Conservation (phyloP, 306 rosid genomes). For the Cercis canadensis region DNA sequence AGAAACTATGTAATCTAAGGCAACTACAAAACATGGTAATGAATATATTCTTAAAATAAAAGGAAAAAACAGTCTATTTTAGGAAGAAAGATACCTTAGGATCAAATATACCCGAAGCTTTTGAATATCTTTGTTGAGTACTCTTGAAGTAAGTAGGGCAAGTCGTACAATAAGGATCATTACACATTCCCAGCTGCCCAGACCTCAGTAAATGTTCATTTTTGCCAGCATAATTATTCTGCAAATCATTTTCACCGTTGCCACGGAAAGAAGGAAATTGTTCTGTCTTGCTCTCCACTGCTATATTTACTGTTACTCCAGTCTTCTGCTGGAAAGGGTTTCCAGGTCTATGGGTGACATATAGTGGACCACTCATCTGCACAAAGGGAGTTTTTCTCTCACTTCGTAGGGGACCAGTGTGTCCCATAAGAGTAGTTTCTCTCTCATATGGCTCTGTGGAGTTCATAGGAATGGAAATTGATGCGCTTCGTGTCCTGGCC, state of each 20-base stretch:
- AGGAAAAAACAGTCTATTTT: slow-evolving; percentile 29
- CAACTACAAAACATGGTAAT: slow-evolving; percentile 24
- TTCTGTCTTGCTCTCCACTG: slow-evolving; percentile 42
- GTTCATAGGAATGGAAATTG: slow-evolving; percentile 60
- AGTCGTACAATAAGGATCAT: slow-evolving; percentile 89
- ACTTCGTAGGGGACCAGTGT: slow-evolving; percentile 76
- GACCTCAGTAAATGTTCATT: slow-evolving; percentile 83
- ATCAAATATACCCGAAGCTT: slow-evolving; percentile 55
- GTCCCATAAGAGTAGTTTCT: slow-evolving; percentile 62
- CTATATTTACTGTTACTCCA: slow-evolving; percentile 39
- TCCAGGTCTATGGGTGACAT: slow-evolving; percentile 45
- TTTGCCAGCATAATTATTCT: slow-evolving; percentile 39
- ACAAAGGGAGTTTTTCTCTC: slow-evolving; percentile 56
- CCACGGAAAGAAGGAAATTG: slow-evolving; percentile 42
- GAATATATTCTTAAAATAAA: neutral
- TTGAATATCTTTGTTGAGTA: slow-evolving; percentile 48
- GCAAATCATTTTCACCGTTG: slow-evolving; percentile 49
- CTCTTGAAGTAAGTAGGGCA: slow-evolving; percentile 77
- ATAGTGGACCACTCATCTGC: slow-evolving; percentile 74
- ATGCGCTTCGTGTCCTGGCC: slow-evolving; percentile 62
- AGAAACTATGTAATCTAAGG: slow-evolving; percentile 5
- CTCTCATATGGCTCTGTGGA: slow-evolving; percentile 52
- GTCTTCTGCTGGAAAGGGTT: slow-evolving; percentile 37
- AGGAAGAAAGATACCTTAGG: slow-evolving; percentile 57
- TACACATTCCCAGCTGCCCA: slow-evolving; percentile 89